A percentile compares a stretch with the other conserved stretches of the same genome.
These are phyloP conservation scores for Quercus rubra DNA, from an alignment of 306 rosid species.

Conservation along the genomic window DNA sequence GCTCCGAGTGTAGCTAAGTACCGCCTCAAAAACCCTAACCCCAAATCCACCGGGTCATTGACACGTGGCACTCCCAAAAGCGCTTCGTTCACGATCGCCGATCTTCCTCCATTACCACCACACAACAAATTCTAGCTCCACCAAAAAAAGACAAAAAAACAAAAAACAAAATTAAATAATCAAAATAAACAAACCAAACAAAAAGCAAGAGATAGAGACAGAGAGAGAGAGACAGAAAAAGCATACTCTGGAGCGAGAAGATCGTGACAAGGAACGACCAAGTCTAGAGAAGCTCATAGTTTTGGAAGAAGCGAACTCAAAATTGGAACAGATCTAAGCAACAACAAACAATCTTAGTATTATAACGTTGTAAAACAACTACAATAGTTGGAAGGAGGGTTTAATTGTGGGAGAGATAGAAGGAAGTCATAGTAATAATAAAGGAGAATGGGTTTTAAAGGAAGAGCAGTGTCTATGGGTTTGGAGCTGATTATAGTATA, in stretches of 20 bases:
- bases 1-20: constrained; percentile 46
- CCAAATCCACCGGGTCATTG: constrained; percentile 43
- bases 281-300: constrained; percentile 58
- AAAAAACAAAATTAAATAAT: neutral
- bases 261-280: constrained; percentile 65
- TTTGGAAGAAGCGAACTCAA: neutral
- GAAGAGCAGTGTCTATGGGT: too few species aligned
- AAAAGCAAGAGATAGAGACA: neutral
- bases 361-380: neutral
- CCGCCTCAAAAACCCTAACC: constrained; percentile 58
- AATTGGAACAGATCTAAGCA: neutral
- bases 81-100: constrained; percentile 31
- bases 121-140: constrained; percentile 43
- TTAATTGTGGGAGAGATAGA: too few species aligned
- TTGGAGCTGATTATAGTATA: too few species aligned
- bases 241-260: constrained; percentile 57
- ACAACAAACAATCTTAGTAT: neutral
- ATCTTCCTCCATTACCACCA: constrained; percentile 49
- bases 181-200: neutral
- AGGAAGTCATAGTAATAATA: too few species aligned
- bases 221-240: neutral
- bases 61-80: constrained; percentile 27
- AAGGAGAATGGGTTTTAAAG: too few species aligned
- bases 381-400: too few species aligned
- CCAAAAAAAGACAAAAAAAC: neutral